Percentiles rank a stretch among this genome's conserved stretches.
Conservation (phyloP, 2,329 filamentous ascomycete species). For the Plectosphaerella plurivora region DNA sequence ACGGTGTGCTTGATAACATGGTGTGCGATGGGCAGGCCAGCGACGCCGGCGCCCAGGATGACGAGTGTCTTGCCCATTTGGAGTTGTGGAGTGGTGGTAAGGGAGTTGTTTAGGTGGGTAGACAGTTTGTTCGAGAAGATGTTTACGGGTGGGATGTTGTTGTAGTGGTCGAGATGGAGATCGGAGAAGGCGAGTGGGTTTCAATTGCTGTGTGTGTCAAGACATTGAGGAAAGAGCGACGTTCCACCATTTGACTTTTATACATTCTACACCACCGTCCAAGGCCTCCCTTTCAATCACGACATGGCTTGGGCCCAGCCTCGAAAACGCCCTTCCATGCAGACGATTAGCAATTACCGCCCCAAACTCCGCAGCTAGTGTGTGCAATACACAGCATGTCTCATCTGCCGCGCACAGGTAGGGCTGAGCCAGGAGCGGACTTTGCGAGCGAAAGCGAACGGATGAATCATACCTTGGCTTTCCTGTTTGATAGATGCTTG, state of each 20-base stretch:
- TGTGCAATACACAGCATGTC: not conserved
- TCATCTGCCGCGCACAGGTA: not conserved
- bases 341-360: too few species aligned
- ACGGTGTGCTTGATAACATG: constrained; percentile 45
- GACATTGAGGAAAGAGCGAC: too few species aligned
- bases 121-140: not conserved
- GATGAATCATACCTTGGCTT: not conserved
- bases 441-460: not conserved
- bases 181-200: too few species aligned
- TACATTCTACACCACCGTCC: too few species aligned
- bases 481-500: not conserved
- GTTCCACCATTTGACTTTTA: not conserved
- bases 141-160: too few species aligned
- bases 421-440: not conserved
- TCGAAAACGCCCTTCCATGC: too few species aligned
- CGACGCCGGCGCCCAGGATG: constrained; percentile 48
- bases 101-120: not conserved
- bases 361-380: too few species aligned
- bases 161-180: not conserved
- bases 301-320: too few species aligned
- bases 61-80: constrained; percentile 46
- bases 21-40: constrained; percentile 45
- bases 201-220: too few species aligned
- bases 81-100: not conserved
- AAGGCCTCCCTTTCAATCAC: too few species aligned